These are phyloP conservation scores for Fusarium armeniacum DNA, from an alignment of 2,329 filamentous ascomycete species.

Conservation along the genomic window DNA sequence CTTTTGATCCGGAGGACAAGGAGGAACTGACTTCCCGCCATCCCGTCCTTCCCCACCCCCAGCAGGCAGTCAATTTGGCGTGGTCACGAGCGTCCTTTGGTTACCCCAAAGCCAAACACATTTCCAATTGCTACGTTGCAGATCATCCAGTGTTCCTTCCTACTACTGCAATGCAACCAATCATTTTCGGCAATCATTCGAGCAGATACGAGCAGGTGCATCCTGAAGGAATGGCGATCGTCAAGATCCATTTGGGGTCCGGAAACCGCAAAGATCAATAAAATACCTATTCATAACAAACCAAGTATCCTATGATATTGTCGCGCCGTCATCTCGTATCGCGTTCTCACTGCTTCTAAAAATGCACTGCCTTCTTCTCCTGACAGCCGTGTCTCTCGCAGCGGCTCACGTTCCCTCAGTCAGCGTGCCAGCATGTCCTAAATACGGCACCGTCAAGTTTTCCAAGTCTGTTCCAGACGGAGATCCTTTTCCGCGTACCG, in stretches of 20 bases:
- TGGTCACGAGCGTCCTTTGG: conserved; percentile 10
- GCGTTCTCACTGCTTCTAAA: conserved; percentile 9
- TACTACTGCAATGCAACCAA: conserved; percentile 30
- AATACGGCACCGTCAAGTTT: conserved; percentile 56
- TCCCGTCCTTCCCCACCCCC: conserved; percentile 7
- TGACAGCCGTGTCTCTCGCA: conserved; percentile 13
- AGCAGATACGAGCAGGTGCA: conserved; percentile 2
- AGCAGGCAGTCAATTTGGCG: conserved; percentile 9
- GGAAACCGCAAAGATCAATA: not conserved
- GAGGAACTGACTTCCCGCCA: conserved; percentile 6
- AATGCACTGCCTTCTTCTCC: conserved; percentile 23
- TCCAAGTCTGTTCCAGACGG: conserved; percentile 59
- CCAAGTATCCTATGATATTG: not conserved
- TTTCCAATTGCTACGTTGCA: conserved; percentile 38
- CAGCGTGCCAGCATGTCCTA: conserved; percentile 58
- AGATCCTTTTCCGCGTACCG: conserved; percentile 59
- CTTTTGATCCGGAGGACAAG: conserved; percentile 5
- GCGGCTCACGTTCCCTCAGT: conserved; percentile 49
- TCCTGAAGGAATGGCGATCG: conserved; percentile 11
- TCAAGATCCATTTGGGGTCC: conserved; percentile 20
- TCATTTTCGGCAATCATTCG: conserved; percentile 3
- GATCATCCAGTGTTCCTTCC: conserved; percentile 18
- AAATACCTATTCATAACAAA: not conserved
- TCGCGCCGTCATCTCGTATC: conserved; percentile 3
- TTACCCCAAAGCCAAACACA: conserved; percentile 2